These are phyloP conservation scores for Chamaenerion angustifolium DNA, from an alignment of 345 rosid genomes.

Conservation along the genomic window DNA sequence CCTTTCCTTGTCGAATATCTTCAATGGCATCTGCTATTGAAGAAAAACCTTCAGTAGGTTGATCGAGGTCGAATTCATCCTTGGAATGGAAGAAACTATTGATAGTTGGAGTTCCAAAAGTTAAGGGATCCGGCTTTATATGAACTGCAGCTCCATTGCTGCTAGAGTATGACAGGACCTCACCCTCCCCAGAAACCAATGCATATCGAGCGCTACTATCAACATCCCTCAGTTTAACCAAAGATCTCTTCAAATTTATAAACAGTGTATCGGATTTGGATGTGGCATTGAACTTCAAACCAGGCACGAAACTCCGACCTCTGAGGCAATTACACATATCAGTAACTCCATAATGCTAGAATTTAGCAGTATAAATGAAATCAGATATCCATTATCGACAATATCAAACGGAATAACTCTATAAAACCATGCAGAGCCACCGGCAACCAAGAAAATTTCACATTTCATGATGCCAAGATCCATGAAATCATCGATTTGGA, in stretches of 20 bases:
- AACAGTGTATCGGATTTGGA: background rate
- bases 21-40: constrained; percentile 64
- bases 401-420: no score
- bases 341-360: no score
- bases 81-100: constrained; percentile 16
- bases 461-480: no score
- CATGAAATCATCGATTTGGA: no score
- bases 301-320: background rate
- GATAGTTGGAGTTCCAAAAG: constrained; percentile 23
- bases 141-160: constrained; percentile 21
- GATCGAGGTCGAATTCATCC: constrained; percentile 57
- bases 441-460: no score
- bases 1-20: constrained; percentile 70
- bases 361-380: no score
- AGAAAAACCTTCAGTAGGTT: constrained; percentile 48
- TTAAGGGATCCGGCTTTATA: constrained; percentile 20
- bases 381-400: no score
- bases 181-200: constrained; percentile 39
- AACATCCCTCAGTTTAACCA: background rate
- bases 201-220: constrained; percentile 24
- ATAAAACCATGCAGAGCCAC: no score
- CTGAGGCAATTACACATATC: background rate
- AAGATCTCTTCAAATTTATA: constrained; percentile 1
- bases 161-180: constrained; percentile 22
- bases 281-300: background rate